Conservation (phyloP, 2,329 filamentous ascomycete species). For the Claviceps fusiformis region DNA sequence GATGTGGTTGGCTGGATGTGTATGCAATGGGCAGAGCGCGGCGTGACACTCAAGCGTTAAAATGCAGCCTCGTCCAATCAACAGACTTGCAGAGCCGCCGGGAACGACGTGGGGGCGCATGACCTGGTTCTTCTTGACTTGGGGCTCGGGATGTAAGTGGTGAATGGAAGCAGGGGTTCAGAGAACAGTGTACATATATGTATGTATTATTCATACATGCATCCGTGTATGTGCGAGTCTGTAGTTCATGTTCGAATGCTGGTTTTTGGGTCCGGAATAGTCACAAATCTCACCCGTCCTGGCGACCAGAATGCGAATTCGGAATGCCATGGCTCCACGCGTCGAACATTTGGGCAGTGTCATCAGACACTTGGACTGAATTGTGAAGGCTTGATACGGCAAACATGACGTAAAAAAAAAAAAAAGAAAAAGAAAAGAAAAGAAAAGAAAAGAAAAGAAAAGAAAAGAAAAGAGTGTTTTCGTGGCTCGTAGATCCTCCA, state of each 20-base stretch:
- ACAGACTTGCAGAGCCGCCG: slow-evolving; percentile 3
- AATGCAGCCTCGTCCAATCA: slow-evolving; percentile 3
- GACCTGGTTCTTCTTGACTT: no score
- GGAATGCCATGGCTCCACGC: not conserved
- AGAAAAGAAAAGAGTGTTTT: no score
- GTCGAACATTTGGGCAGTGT: not conserved
- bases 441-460: no score
- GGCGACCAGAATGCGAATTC: not conserved
- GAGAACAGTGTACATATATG: not conserved
- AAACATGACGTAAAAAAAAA: no score
- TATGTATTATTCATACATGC: no score
- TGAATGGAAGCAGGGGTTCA: not conserved
- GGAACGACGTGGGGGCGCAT: not conserved
- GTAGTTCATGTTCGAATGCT: not conserved
- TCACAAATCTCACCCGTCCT: not conserved
- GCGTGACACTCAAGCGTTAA: not conserved
- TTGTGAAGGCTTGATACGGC: not conserved
- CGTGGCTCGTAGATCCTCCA: no score
- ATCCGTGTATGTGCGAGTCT: no score
- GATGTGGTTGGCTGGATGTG: no score
- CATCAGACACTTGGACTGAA: not conserved
- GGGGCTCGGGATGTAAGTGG: not conserved
- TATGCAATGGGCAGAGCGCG: not conserved
- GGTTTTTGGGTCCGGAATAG: not conserved
- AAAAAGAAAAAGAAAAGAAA: no score